phyloP scores from a whole-genome alignment of 257 asterid species.

The Gynochthodes officinalis region DNA sequence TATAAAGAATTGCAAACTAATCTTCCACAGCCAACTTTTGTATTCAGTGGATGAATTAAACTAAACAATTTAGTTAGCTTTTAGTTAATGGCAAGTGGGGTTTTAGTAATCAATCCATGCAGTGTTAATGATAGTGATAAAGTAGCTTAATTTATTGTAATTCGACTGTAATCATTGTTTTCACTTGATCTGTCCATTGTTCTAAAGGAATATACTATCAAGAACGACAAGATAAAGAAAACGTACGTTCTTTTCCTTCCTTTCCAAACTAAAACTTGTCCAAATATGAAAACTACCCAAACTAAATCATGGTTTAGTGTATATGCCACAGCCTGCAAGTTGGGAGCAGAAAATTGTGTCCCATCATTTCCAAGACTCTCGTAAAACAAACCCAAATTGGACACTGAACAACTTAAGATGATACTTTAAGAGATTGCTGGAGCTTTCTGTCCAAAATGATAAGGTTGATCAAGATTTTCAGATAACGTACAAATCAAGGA shows the following conservation, averaged over 20 bases:
- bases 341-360: not conserved
- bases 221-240: not conserved
- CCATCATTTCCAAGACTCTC: not conserved
- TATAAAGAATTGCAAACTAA: not conserved
- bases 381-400: not conserved
- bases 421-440: not conserved
- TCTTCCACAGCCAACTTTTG: not conserved
- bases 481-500: no score
- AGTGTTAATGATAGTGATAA: not conserved
- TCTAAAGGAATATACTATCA: conserved; percentile 1
- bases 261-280: not conserved
- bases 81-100: not conserved
- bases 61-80: not conserved
- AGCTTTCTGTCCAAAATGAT: not conserved
- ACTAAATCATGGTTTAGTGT: no score
- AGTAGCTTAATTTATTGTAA: not conserved
- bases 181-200: not conserved
- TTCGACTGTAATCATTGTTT: not conserved
- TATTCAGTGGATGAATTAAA: not conserved
- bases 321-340: not conserved
- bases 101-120: not conserved
- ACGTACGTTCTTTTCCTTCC: not conserved
- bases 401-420: not conserved
- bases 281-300: no score
- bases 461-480: not conserved